phyloP scores from a whole-genome alignment of 768 basidiomycete species.

The Boletus pseudo-olivaceus region DNA sequence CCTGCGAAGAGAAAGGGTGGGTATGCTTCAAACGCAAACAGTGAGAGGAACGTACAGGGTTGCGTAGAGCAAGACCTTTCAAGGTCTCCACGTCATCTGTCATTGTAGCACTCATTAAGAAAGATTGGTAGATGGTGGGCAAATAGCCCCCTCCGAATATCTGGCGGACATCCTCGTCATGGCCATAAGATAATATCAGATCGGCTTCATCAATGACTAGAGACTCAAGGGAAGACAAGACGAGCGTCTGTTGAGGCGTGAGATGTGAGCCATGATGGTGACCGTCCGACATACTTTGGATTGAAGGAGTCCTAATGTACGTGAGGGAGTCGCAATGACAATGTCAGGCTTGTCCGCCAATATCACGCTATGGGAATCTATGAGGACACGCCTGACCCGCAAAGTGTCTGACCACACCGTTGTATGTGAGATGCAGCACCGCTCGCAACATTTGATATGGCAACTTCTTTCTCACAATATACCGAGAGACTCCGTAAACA shows the following conservation, averaged over 20 bases:
- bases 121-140: conserved; percentile 83
- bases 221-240: conserved; percentile 65
- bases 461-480: conserved; percentile 78
- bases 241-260: conserved; percentile 50
- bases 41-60: conserved; percentile 59
- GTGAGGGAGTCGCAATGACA: conserved; percentile 75
- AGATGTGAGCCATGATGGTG: background rate
- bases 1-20: conserved; percentile 43
- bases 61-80: conserved; percentile 83
- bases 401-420: conserved; percentile 42
- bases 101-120: conserved; percentile 97
- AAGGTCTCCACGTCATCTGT: conserved; percentile 91
- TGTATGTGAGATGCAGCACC: conserved; percentile 70
- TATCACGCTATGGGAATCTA: conserved; percentile 36
- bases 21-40: background rate
- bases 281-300: conserved; percentile 49
- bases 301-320: conserved; percentile 63
- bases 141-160: conserved; percentile 66
- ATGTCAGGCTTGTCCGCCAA: conserved; percentile 76
- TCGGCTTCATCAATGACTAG: conserved; percentile 98
- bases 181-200: conserved; percentile 93
- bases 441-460: conserved; percentile 71
- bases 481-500: conserved; percentile 61
- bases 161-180: conserved; percentile 83
- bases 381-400: background rate